These are phyloP conservation scores for Rhizopogon sp. DNA, from an alignment of 768 basidiomycete genomes.

Conservation along the genomic window DNA sequence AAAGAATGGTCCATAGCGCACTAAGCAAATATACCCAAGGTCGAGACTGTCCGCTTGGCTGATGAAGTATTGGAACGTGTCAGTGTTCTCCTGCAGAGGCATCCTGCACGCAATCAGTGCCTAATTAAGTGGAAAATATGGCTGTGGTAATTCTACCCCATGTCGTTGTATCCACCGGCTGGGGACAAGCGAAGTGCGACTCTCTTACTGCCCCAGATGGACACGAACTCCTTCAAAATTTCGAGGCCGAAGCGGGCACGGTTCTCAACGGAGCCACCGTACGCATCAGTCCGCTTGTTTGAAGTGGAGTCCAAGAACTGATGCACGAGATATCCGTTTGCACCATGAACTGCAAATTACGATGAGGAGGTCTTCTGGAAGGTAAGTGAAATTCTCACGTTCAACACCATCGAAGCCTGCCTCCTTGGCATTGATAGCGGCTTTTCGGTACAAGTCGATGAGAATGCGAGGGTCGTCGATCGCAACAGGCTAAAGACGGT, in stretches of 20 bases:
- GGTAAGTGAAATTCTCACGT: constrained; percentile 22
- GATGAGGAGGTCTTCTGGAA: background rate
- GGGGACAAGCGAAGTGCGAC: constrained; percentile 43
- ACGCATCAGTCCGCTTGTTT: constrained; percentile 52
- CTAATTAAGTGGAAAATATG: background rate
- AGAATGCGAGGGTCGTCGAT: constrained; percentile 37
- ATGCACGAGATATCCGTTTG: constrained; percentile 39
- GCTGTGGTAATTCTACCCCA: constrained; percentile 25
- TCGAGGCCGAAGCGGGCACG: constrained; percentile 51
- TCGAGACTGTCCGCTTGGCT: constrained; percentile 34
- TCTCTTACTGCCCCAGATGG: constrained; percentile 38
- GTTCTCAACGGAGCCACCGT: constrained; percentile 57
- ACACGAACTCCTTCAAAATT: constrained; percentile 37
- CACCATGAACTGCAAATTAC: constrained; percentile 35
- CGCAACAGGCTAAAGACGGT: constrained; percentile 28
- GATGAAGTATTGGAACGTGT: constrained; percentile 37
- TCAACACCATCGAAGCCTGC: constrained; percentile 59
- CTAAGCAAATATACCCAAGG: constrained; percentile 20
- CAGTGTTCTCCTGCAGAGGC: constrained; percentile 39
- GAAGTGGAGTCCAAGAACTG: constrained; percentile 47
- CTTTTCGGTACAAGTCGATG: constrained; percentile 35
- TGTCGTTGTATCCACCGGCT: constrained; percentile 40
- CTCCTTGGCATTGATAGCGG: constrained; percentile 42
- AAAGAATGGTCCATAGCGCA: constrained; percentile 11
- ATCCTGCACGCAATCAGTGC: constrained; percentile 23